Evolutionary conservation across 768 basidiomycete genomes (phyloP).

Genomic region (Tulasnella sp.): DNA sequence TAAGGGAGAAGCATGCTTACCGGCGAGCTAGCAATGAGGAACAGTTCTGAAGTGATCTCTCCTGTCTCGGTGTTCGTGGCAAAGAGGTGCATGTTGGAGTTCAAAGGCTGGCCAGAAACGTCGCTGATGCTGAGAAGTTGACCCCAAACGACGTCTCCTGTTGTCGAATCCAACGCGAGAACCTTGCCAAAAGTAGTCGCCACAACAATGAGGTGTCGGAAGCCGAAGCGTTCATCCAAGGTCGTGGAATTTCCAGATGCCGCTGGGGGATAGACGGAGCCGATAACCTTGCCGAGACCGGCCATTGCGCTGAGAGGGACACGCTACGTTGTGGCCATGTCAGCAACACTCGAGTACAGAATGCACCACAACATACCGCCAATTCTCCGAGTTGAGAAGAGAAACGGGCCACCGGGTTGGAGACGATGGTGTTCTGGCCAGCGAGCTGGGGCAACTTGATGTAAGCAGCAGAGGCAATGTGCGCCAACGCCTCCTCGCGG

Average conservation of each 20-base stretch:
- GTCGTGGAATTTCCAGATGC: constrained; percentile 37
- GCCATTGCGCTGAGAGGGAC: constrained; percentile 31
- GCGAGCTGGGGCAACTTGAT: constrained; percentile 69
- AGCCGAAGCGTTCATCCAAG: constrained; percentile 78
- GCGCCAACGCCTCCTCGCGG: constrained; percentile 73
- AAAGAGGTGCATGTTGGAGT: constrained; percentile 49
- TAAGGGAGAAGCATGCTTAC: not conserved
- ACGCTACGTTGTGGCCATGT: not conserved
- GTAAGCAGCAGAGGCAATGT: constrained; percentile 59
- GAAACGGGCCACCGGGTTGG: not conserved
- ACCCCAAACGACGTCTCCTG: constrained; percentile 75
- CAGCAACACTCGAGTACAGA: not conserved
- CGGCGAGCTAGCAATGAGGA: not conserved
- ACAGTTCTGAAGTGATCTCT: not conserved
- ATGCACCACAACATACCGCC: not conserved
- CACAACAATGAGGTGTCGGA: constrained; percentile 74
- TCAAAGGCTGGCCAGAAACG: constrained; percentile 37
- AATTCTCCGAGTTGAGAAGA: not conserved
- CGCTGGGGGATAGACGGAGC: constrained; percentile 28
- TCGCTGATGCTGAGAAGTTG: constrained; percentile 69
- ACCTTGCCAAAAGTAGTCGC: constrained; percentile 70
- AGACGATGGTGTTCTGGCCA: constrained; percentile 32
- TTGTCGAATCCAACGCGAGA: constrained; percentile 76
- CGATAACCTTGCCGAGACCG: not conserved
- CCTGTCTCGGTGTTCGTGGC: constrained; percentile 40